Percentiles rank a stretch among this genome's conserved stretches.
These are phyloP conservation scores for Colletotrichum chlorophyti DNA, from an alignment of 2,329 filamentous ascomycete species.

Conservation along the genomic window DNA sequence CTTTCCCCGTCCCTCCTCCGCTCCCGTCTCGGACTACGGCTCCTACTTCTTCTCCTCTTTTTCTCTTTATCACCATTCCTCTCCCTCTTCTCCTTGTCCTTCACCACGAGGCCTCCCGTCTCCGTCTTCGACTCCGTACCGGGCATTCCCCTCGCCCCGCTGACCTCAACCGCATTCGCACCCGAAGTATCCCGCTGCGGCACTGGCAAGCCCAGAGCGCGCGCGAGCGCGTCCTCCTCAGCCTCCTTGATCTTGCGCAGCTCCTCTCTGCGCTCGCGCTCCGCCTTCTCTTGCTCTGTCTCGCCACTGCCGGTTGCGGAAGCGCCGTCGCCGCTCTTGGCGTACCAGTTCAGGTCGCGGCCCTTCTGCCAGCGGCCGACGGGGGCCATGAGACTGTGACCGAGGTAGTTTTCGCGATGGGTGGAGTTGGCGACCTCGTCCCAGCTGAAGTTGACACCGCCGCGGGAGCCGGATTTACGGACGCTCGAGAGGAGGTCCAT, in stretches of 20 bases:
- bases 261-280: constrained; percentile 75
- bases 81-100: constrained; percentile 32
- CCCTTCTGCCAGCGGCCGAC: constrained; percentile 92
- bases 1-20: constrained; percentile 36
- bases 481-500: constrained; percentile 97
- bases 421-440: constrained; percentile 86
- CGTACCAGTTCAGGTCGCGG: constrained; percentile 70
- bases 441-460: constrained; percentile 96
- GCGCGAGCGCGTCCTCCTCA: constrained; percentile 89
- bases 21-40: constrained; percentile 35
- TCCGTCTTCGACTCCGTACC: constrained; percentile 33
- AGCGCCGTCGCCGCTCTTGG: constrained; percentile 58
- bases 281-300: constrained; percentile 64
- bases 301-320: constrained; percentile 55
- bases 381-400: constrained; percentile 89
- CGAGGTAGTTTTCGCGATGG: constrained; percentile 89
- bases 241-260: constrained; percentile 84
- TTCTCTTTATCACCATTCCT: constrained; percentile 40
- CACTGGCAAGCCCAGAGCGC: constrained; percentile 80
- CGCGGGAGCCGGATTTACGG: constrained; percentile 88
- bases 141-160: constrained; percentile 43
- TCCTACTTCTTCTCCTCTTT: constrained; percentile 44
- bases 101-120: constrained; percentile 27
- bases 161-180: constrained; percentile 74
- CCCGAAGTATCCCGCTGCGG: constrained; percentile 64